Evolutionary conservation across 2,329 filamentous ascomycete genomes (phyloP), one percentile per base, ranked within the genome.

Genomic region (Ceratocystis alfenasii): DNA sequence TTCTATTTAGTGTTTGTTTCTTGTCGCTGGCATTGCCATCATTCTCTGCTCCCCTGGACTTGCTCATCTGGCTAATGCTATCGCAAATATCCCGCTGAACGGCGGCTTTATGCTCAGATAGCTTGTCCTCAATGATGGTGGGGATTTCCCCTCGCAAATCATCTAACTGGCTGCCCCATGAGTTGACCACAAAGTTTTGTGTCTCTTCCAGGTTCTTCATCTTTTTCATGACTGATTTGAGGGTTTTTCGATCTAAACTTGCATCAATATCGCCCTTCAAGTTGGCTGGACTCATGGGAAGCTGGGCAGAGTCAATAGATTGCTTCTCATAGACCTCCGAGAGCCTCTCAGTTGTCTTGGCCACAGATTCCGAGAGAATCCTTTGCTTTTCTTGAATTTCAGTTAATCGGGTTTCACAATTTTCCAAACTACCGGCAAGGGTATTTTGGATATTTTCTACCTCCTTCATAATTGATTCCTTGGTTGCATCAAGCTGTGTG

Each of bases 131-230:
- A 33, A 65, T 30, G 25, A 65, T 59, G 15, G 12, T 5, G 30
- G 63, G 63, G 6, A 65, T 55, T 60, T 65, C 63, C 6, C n/a
- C 48, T 5, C 63, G 63, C 12, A 65, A 53, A 44, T 65, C 63
- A 41, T 65, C 63, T 4, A 65, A 17, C 36, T 65, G 63, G 15
- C 48, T 53, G 22, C 59, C 59, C 65, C 65, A 62, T n/a, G 65
- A 62, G 17, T 45, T 44, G 12, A 62, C 57, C 22, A 62, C 60
- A 60, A 63, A 45, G 10, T 20, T 33, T 12, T 63, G 45, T 3
- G 60, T 66, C 45, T 66, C 65, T n/a, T 66, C 65, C 36, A 57
- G 22, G 44, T 45, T 53, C 41, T 66, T 66, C 65, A 55, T 28
- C 57, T 55, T 62, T 44, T 66, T 62, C 33, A 55, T 53, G 4